Percentiles rank a stretch among this genome's conserved stretches.
Evolutionary conservation across 2,329 filamentous ascomycete species (phyloP).

Genomic region (Gliomastix tumulicola): DNA sequence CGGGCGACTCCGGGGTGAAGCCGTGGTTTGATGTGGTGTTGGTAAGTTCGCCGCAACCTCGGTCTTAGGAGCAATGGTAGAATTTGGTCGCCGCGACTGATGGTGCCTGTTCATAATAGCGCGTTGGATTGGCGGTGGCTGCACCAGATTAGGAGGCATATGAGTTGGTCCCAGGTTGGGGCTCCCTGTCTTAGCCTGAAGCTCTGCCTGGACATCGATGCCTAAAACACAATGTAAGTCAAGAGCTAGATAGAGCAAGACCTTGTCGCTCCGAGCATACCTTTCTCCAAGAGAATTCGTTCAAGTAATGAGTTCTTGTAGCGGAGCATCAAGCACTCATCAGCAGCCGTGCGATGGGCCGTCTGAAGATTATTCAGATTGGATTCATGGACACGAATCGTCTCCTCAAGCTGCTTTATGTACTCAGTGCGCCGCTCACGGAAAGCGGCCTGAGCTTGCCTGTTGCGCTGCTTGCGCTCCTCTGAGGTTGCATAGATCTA

Average conservation of each 20-base stretch:
- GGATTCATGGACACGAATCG: constrained; percentile 94
- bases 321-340: constrained; percentile 95
- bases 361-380: constrained; percentile 88
- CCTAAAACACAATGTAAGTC: constrained; percentile 53
- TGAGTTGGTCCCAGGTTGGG: constrained; percentile 68
- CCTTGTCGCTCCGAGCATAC: constrained; percentile 32
- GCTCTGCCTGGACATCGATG: constrained; percentile 94
- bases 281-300: constrained; percentile 92
- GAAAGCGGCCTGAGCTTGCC: constrained; percentile 95
- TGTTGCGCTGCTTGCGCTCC: constrained; percentile 94
- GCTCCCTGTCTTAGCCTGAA: constrained; percentile 86
- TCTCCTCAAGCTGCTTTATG: constrained; percentile 97
- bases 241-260: no score
- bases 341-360: constrained; percentile 87
- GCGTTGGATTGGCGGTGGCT: constrained; percentile 70
- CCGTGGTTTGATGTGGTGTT: constrained; percentile 30
- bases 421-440: constrained; percentile 96
- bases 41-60: constrained; percentile 46
- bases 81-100: constrained; percentile 62
- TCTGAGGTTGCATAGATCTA: constrained; percentile 99
- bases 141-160: constrained; percentile 61
- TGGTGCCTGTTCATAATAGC: constrained; percentile 78
- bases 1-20: constrained; percentile 65
- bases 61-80: constrained; percentile 69
- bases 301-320: constrained; percentile 98